Conservation (phyloP, 371 early-diverging fungal species). For the Lichtheimia ramosa region DNA sequence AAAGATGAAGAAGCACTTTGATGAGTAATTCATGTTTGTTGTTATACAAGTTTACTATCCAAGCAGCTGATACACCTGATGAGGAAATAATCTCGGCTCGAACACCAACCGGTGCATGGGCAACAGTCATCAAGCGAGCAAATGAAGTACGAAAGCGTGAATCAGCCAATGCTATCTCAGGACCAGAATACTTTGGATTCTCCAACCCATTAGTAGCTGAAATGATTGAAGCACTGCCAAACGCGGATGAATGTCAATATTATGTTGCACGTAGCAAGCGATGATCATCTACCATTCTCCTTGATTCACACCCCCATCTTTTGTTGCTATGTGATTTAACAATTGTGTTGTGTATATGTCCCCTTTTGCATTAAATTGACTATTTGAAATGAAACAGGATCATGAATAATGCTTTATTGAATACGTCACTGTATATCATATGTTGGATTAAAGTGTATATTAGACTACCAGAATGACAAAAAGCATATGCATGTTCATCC, state of each 20-base stretch:
- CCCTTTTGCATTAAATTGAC: too few species aligned
- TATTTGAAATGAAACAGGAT: too few species aligned
- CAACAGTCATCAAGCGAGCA: slow-evolving; percentile 72
- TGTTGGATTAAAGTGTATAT: too few species aligned
- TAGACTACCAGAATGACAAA: too few species aligned
- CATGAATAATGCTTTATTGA: too few species aligned
- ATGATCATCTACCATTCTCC: too few species aligned
- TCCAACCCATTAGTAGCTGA: slow-evolving; percentile 85
- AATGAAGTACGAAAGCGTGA: slow-evolving; percentile 73
- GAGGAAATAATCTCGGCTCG: slow-evolving; percentile 56
- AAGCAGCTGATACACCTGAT: slow-evolving; percentile 68
- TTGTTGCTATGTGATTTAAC: too few species aligned
- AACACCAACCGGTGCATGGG: slow-evolving; percentile 90
- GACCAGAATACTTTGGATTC: slow-evolving; percentile 91
- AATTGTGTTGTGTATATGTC: too few species aligned
- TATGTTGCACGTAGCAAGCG: slow-evolving; percentile 14
- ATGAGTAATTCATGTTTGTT: neutral
- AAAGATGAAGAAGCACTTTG: neutral
- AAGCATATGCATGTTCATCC: too few species aligned
- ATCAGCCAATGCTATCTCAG: slow-evolving; percentile 79
- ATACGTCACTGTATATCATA: too few species aligned
- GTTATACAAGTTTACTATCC: slow-evolving; percentile 65
- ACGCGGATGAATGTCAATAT: slow-evolving; percentile 61
- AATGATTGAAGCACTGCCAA: slow-evolving; percentile 83
- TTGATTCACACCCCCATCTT: too few species aligned